Evolutionary conservation across 139 green algal genomes (phyloP).

Genomic region (Desmodesmus armatus): DNA sequence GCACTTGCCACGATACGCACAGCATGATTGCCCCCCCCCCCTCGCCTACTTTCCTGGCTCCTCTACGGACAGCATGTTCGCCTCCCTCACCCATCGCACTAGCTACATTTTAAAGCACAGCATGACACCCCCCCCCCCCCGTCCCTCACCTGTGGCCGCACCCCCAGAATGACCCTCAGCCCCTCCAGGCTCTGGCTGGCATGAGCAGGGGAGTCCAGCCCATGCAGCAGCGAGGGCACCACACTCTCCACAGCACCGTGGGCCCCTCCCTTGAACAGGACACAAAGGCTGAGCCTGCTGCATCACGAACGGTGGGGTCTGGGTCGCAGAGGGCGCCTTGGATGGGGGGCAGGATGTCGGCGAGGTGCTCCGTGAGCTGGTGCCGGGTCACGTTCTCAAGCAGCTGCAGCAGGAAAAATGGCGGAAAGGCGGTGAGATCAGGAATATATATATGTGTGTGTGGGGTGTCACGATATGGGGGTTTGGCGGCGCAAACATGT

Average conservation of each 20-base stretch:
- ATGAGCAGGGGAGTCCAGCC: constrained; percentile 65
- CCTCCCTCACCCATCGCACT: no score
- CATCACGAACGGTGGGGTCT: constrained; percentile 78
- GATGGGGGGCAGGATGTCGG: constrained; percentile 83
- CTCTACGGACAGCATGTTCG: no score
- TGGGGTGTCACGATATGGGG: background rate
- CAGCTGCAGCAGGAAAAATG: constrained; percentile 40
- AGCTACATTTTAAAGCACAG: no score
- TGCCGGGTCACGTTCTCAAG: constrained; percentile 83
- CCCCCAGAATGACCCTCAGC: constrained; percentile 85
- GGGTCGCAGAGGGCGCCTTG: constrained; percentile 87
- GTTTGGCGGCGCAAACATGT: background rate
- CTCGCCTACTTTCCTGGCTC: no score
- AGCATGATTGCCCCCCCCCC: no score
- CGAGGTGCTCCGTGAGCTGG: constrained; percentile 89
- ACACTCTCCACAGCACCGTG: constrained; percentile 83
- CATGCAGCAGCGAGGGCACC: constrained; percentile 80
- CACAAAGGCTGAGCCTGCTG: constrained; percentile 88
- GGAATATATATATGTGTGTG: no score
- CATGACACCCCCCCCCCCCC: no score
- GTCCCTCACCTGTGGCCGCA: constrained; percentile 68
- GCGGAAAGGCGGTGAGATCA: background rate
- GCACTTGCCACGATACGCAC: no score
- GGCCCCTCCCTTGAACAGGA: constrained; percentile 81
- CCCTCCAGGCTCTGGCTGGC: constrained; percentile 82